A percentile compares a stretch with the other conserved stretches of the same genome.
Evolutionary conservation across 1,284 basidiomycete genomes (phyloP).

Genomic region (Amylostereum areolatum): DNA sequence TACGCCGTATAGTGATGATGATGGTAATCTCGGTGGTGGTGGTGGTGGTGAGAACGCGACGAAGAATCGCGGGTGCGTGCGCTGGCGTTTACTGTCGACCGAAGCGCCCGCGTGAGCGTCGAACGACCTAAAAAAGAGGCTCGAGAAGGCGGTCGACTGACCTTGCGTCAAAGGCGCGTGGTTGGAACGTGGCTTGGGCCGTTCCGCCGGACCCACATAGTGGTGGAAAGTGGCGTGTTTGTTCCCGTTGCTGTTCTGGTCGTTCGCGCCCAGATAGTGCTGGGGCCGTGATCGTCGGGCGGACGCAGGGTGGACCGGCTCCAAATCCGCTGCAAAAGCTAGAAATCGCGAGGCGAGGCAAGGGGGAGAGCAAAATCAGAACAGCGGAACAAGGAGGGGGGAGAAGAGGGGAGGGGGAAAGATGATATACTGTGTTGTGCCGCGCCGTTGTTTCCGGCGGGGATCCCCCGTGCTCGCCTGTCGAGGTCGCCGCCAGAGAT

Average conservation of each 20-base stretch:
- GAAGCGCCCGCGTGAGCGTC: neutral
- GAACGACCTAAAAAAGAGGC: neutral
- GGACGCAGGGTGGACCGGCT: conserved; percentile 2
- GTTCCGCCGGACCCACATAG: conserved; percentile 11
- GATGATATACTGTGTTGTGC: too few relatives aligned
- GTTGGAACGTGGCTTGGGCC: conserved; percentile 6
- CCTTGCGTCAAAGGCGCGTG: conserved; percentile 9
- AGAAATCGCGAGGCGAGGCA: neutral
- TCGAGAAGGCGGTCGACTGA: conserved; percentile 1
- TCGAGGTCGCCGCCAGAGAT: conserved; percentile 31
- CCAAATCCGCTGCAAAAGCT: neutral
- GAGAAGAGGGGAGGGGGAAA: too few relatives aligned
- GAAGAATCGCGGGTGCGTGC: conserved; percentile 6
- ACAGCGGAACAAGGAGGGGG: too few relatives aligned
- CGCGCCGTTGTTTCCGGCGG: neutral
- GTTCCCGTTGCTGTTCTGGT: conserved; percentile 7
- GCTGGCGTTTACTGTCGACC: conserved; percentile 8
- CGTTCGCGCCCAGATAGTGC: conserved; percentile 2
- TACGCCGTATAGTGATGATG: too few relatives aligned
- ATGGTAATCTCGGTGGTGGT: too few relatives aligned
- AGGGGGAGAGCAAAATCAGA: too few relatives aligned
- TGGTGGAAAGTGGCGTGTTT: conserved; percentile 14
- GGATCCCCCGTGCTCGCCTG: conserved; percentile 15
- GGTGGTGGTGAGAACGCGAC: neutral
- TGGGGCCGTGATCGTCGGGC: conserved; percentile 11